Base-by-base conservation (phyloP, 306 rosid species). In the Medicago ruthenica region DNA sequence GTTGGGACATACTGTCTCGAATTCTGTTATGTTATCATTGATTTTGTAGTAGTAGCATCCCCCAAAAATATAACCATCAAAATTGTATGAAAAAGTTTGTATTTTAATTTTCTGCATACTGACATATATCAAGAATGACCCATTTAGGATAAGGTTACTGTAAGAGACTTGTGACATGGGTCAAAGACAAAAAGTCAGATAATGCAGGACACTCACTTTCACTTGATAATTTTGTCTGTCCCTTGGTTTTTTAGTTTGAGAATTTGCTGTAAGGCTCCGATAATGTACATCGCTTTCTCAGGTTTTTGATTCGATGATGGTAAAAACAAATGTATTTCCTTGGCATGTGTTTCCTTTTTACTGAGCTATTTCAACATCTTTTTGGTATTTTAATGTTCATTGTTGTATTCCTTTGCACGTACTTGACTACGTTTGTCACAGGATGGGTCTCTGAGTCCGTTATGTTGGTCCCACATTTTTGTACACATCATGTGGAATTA, bases 131-230 rank as follows among this genome's bases (percentile, higher is more conserved):
- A 20, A 64, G 31, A 71, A 54, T 40, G 60, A 21, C 64, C 20
- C 54, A 9, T 42, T 44, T 55, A n/a, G 13, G 59, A n/a, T 22
- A 24, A 70, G 77, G 60, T 24, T 79, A 31, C 59, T 14, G 42
- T 31, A 44, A 20, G 15, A 44, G 24, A 55, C 12, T 45, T 11
- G 45, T 63, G 31, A 34, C 31, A 9, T 59, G 9, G 44, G 73
- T 40, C 24, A 16, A 16, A 75, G 58, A 45, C 12, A 59, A 69
- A 18, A 21, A 18, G 40, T 73, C 73, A 74, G 83, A 60, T 65
- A 47, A 63, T 62, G 51, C 79, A 24, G 44, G 18, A 31, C 17
- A 60, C 80, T 67, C 78, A 71, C 80, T 61, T 57, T 54, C n/a
- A 48, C 34, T 75, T 62, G 41, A 53, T 67, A 61, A 39, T 47